A percentile compares a stretch with the other conserved stretches of the same genome.
Conservation (phyloP, 768 basidiomycete species). For the Rhodosporidiobolus odoratus region DNA sequence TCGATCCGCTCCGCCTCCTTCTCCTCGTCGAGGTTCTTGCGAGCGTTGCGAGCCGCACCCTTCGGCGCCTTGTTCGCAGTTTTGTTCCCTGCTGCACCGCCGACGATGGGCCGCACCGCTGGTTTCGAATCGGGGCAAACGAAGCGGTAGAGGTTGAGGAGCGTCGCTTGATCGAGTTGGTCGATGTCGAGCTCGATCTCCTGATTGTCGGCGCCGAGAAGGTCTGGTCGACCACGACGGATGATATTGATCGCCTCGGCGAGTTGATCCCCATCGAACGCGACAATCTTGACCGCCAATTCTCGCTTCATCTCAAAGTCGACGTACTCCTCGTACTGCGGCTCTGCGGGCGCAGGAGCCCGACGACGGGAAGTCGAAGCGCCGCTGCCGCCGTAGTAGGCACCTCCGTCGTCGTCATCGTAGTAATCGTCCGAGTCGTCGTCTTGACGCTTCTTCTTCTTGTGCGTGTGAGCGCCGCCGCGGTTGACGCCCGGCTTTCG, state of each 20-base stretch:
- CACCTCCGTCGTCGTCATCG: constrained; percentile 36
- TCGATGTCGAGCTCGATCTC: constrained; percentile 99
- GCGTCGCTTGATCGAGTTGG: constrained; percentile 71
- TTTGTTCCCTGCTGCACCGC: constrained; percentile 31
- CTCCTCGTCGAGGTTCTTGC: constrained; percentile 70
- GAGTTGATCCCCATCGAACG: constrained; percentile 73
- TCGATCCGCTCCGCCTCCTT: constrained; percentile 93
- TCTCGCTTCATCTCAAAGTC: constrained; percentile 98
- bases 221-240: constrained; percentile 85
- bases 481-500: constrained; percentile 10
- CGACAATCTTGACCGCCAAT: constrained; percentile 84
- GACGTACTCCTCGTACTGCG: constrained; percentile 48
- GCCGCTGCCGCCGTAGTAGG: constrained; percentile 27
- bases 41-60: constrained; percentile 35
- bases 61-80: constrained; percentile 36
- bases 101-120: constrained; percentile 48
- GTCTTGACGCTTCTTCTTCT: constrained; percentile 32
- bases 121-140: constrained; percentile 50
- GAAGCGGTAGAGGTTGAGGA: constrained; percentile 91
- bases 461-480: constrained; percentile 5
- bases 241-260: constrained; percentile 92
- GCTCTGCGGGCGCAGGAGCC: constrained; percentile 8
- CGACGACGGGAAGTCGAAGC: neutral
- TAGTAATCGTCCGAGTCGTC: constrained; percentile 39
- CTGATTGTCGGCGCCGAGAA: constrained; percentile 70